These are phyloP conservation scores for Pleurozium schreberi DNA, from an alignment of 225 moss, liverwort and hornwort species.

Conservation along the genomic window DNA sequence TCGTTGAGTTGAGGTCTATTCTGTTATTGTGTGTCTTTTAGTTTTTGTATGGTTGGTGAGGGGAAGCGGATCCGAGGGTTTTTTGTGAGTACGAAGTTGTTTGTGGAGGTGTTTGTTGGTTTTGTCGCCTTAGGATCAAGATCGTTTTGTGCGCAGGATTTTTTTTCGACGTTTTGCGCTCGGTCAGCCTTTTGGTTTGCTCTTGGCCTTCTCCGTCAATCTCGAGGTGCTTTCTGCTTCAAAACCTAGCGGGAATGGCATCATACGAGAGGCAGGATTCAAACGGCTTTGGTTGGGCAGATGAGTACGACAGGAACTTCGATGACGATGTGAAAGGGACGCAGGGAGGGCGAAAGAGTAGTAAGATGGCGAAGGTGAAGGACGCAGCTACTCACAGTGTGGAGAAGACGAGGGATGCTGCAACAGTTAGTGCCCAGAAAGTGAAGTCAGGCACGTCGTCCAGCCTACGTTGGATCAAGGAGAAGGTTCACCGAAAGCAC, in stretches of 20 bases:
- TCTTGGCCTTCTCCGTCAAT: neutral
- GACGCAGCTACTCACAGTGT: constrained; percentile 58
- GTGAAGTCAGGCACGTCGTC: constrained; percentile 56
- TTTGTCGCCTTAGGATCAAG: neutral
- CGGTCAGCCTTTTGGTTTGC: neutral
- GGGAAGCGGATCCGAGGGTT: neutral
- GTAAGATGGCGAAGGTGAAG: constrained; percentile 74
- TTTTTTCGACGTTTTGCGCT: neutral
- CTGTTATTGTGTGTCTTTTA: neutral
- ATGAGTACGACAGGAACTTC: constrained; percentile 61
- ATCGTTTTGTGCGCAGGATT: neutral
- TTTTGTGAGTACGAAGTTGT: neutral
- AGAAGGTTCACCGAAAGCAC: constrained; percentile 65
- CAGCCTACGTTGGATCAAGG: constrained; percentile 81
- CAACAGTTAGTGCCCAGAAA: constrained; percentile 62
- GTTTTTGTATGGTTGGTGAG: neutral
- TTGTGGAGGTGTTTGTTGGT: neutral
- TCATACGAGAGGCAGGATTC: constrained; percentile 39
- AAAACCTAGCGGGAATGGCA: constrained; percentile 2
- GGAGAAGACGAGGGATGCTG: constrained; percentile 65
- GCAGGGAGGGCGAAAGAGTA: constrained; percentile 27
- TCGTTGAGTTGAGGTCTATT: neutral
- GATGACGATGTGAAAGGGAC: constrained; percentile 37
- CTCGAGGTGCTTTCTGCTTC: neutral
- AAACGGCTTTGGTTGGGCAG: constrained; percentile 67